A percentile compares a stretch with the other conserved stretches of the same genome.
Conservation (phyloP, 2,329 filamentous ascomycete genomes). For the Fusarium sp. region DNA sequence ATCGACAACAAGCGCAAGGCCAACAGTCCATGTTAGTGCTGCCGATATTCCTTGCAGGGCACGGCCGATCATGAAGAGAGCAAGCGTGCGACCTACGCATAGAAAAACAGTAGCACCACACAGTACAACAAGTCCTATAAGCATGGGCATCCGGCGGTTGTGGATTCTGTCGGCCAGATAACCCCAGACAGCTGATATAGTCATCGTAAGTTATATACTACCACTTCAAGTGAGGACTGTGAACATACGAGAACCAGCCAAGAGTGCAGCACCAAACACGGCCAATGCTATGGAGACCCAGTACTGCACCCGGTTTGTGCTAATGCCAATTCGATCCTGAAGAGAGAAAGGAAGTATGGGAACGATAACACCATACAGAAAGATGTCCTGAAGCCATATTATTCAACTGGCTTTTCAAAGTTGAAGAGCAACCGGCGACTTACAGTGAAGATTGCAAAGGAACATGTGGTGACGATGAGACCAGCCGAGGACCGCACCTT, state of each 20-base stretch:
- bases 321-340: conserved; percentile 39
- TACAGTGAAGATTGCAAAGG: conserved; percentile 49
- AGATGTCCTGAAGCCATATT: conserved; percentile 45
- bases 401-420: background rate
- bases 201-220: background rate
- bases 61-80: conserved; percentile 47
- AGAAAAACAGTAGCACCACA: conserved; percentile 45
- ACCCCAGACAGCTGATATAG: conserved; percentile 46
- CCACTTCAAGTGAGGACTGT: background rate
- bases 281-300: conserved; percentile 50
- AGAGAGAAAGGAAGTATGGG: conserved; percentile 48
- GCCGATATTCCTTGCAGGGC: conserved; percentile 47
- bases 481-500: conserved; percentile 45
- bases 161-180: conserved; percentile 48
- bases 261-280: conserved; percentile 45
- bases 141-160: conserved; percentile 47
- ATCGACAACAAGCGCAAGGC: conserved; percentile 49
- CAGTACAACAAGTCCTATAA: conserved; percentile 45
- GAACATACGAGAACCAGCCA: conserved; percentile 45
- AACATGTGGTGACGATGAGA: conserved; percentile 46
- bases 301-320: conserved; percentile 43
- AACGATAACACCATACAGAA: conserved; percentile 48
- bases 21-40: conserved; percentile 49
- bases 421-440: background rate
- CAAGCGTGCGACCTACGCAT: conserved; percentile 44